Evolutionary conservation across 2,329 filamentous ascomycete genomes (phyloP).

Genomic region (Nothophaeocryptopus gaeumannii): DNA sequence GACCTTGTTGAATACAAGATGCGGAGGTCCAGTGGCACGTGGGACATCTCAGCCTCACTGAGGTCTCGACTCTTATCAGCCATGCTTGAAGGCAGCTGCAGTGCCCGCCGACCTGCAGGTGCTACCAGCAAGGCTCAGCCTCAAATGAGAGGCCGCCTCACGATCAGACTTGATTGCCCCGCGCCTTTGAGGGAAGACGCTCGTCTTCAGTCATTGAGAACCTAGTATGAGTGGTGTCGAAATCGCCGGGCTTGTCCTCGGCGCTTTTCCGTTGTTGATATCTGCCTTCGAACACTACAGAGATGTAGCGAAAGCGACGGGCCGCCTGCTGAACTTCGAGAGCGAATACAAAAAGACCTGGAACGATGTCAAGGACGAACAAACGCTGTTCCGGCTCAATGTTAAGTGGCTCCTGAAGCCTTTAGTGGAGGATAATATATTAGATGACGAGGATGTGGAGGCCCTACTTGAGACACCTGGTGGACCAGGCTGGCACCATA

Average conservation of each 20-base stretch:
- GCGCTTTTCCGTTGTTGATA: slow-evolving; percentile 13
- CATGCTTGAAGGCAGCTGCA: too few relatives aligned
- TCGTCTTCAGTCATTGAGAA: too few relatives aligned
- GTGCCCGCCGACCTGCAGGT: not conserved
- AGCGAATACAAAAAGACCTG: slow-evolving; percentile 2
- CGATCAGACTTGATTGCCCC: too few relatives aligned
- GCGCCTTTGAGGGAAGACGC: too few relatives aligned
- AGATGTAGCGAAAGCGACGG: not conserved
- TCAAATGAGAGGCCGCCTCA: not conserved
- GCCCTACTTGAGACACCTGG: not conserved
- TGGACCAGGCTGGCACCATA: not conserved
- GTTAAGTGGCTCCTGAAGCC: slow-evolving; percentile 7
- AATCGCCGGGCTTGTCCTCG: slow-evolving; percentile 10
- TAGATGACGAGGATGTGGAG: not conserved
- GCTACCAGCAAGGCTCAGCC: not conserved
- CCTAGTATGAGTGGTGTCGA: slow-evolving; percentile 21
- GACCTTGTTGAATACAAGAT: too few relatives aligned
- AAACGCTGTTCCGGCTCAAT: slow-evolving; percentile 5
- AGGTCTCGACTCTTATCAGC: too few relatives aligned
- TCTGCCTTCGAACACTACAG: slow-evolving; percentile 10
- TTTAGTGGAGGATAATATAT: not conserved
- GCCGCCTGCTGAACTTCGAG: slow-evolving; percentile 5
- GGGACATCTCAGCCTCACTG: too few relatives aligned
- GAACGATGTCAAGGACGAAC: slow-evolving; percentile 13
- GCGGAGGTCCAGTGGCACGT: too few relatives aligned